Evolutionary conservation across 2,329 filamentous ascomycete species (phyloP).

Genomic region (Aspergillus sp.): DNA sequence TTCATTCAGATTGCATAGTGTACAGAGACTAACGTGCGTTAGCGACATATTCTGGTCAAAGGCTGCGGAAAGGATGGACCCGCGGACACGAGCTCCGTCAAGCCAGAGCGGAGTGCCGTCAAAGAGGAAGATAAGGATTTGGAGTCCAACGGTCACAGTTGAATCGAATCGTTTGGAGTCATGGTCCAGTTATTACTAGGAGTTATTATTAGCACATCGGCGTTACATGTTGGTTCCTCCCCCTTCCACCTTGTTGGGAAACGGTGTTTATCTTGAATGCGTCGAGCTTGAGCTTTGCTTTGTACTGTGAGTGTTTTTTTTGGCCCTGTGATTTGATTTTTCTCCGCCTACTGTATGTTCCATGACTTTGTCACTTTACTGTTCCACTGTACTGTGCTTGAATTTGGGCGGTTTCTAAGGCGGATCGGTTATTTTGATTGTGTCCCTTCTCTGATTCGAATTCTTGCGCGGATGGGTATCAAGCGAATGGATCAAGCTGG

Average conservation of each 20-base stretch:
- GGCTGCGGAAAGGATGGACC: conserved; percentile 58
- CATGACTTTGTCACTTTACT: background rate
- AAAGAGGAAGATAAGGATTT: conserved; percentile 21
- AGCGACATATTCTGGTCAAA: conserved; percentile 68
- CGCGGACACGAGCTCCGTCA: background rate
- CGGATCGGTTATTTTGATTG: background rate
- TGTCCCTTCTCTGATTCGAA: background rate
- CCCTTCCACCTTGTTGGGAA: background rate
- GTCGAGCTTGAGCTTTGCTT: background rate
- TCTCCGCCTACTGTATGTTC: background rate
- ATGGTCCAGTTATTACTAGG: background rate
- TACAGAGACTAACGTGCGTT: conserved; percentile 5
- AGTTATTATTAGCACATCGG: background rate
- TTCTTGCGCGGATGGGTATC: background rate
- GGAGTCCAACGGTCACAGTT: conserved; percentile 9
- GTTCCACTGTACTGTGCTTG: background rate
- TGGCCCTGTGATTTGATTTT: too few species aligned
- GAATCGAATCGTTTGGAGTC: background rate
- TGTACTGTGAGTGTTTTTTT: background rate
- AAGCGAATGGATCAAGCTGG: background rate
- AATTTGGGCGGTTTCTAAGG: background rate
- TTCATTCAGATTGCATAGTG: background rate
- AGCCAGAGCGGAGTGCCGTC: conserved; percentile 6
- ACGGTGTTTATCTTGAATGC: background rate
- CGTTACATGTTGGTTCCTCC: background rate